Base-by-base conservation (phyloP, 805 yeast genomes). In the Priceomyces haplophilus region DNA sequence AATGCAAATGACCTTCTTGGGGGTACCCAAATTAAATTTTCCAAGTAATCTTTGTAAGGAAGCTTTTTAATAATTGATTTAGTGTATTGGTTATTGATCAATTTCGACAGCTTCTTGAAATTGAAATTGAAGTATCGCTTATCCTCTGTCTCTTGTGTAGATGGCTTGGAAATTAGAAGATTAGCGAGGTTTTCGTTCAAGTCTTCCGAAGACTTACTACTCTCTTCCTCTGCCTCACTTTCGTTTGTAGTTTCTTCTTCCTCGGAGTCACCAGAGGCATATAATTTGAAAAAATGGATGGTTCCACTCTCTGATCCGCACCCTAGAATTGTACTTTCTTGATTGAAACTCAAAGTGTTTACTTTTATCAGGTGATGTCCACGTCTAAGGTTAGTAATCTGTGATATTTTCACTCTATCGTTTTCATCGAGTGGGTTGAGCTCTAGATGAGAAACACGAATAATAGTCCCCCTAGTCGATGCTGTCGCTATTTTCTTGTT, bases 1-100 rank as follows among this genome's bases (percentile, higher is more conserved):
- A 56, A 68, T 15, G 72, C 72, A 55, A 70, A 71, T 4, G 73
- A 67, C 31, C 76, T 48, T 32, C 60, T 52, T 3, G 76, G 75
- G 1, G 72, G 72, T 41, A 66, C 71, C 67, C 71, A 63, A 5
- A 69, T 62, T 36, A 69, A 53, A 42, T 67, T 70, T 35, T 66
- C 69, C 43, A 69, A 45, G 52, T 69, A 70, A 38, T 66, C 61
- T 43, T 62, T 62, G 45, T 70, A 70, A 3, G 76, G 76, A 7
- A 71, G 50, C 34, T 62, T 65, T 40, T 63, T 66, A 33, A 69
- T 58, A 24, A 70, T 43, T 38, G 63, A 59, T 51, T 65, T 61
- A 21, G 75, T 66, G 46, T 68, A 69, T 38, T 41, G 58, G 34
- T 67, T 66, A 42, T 65, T 62, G 40, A 67, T 54, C 10, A 64